A percentile compares a stretch with the other conserved stretches of the same genome.
Evolutionary conservation across 2,329 filamentous ascomycete species (phyloP).

Genomic region (Cercospora sesami): DNA sequence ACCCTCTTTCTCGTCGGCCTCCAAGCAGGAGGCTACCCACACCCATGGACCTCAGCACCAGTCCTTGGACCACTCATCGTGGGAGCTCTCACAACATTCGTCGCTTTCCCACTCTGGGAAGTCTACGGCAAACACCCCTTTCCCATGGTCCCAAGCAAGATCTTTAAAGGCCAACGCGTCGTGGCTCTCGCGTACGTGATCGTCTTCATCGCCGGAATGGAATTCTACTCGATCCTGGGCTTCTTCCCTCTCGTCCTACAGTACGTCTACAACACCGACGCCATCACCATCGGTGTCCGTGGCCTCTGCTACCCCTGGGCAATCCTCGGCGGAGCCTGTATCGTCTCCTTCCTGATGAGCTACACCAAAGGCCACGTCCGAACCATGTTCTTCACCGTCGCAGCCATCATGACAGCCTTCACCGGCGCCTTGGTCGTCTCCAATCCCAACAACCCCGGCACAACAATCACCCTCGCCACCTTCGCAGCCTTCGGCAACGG

Average conservation of each 20-base stretch:
- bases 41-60: slow-evolving; percentile 31
- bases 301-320: slow-evolving; percentile 63
- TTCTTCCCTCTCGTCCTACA: slow-evolving; percentile 65
- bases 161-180: slow-evolving; percentile 36
- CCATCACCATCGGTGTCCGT: slow-evolving; percentile 61
- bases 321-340: slow-evolving; percentile 60
- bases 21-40: slow-evolving; percentile 28
- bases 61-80: slow-evolving; percentile 34
- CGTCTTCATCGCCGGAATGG: slow-evolving; percentile 39
- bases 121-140: slow-evolving; percentile 29
- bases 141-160: slow-evolving; percentile 36
- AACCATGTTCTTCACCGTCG: slow-evolving; percentile 59
- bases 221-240: slow-evolving; percentile 45
- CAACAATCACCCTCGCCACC: slow-evolving; percentile 53
- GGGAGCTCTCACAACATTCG: slow-evolving; percentile 30
- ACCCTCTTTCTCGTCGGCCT: slow-evolving; percentile 53
- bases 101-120: slow-evolving; percentile 36
- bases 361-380: slow-evolving; percentile 60
- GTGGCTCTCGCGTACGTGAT: slow-evolving; percentile 39
- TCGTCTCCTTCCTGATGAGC: slow-evolving; percentile 59
- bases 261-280: slow-evolving; percentile 65
- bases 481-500: slow-evolving; percentile 65
- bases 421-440: slow-evolving; percentile 33
- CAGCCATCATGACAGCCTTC: slow-evolving; percentile 64
- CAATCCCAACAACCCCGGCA: slow-evolving; percentile 28